Evolutionary conservation across 345 rosid species (phyloP).

Genomic region (Gossypium raimondii): DNA sequence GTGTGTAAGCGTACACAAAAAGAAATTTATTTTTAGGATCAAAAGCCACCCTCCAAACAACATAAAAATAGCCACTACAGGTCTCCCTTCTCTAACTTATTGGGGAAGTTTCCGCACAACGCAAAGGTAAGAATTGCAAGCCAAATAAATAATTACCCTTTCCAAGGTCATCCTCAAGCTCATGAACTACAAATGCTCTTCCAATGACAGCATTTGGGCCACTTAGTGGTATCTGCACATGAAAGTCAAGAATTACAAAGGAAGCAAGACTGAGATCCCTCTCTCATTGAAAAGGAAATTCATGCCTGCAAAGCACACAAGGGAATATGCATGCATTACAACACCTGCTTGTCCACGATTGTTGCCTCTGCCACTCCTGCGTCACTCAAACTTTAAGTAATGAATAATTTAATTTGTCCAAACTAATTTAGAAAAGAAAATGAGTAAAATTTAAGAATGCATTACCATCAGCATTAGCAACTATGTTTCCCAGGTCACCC

Average conservation of each 20-base stretch:
- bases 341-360: slow-evolving; percentile 75
- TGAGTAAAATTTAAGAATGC: slow-evolving; percentile 9
- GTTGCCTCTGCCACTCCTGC: slow-evolving; percentile 89
- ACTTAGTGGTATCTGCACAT: slow-evolving; percentile 61
- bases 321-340: background rate
- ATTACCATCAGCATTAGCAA: slow-evolving; percentile 84
- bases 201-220: slow-evolving; percentile 79
- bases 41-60: background rate
- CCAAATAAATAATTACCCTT: slow-evolving; percentile 47
- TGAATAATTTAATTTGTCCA: background rate
- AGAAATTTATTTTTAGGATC: background rate
- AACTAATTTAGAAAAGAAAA: background rate
- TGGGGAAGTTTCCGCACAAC: background rate
- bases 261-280: background rate
- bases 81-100: background rate
- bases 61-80: background rate
- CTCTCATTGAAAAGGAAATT: background rate
- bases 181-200: slow-evolving; percentile 94
- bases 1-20: background rate
- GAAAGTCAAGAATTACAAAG: slow-evolving; percentile 11
- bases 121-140: background rate
- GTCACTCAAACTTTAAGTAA: slow-evolving; percentile 12
- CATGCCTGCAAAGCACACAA: background rate
- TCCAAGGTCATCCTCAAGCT: slow-evolving; percentile 97
- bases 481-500: slow-evolving; percentile 99